Evolutionary conservation across 78 protist species (phyloP), one percentile per base, ranked within the genome.

Genomic region (Dictyostelium discoideum): DNA sequence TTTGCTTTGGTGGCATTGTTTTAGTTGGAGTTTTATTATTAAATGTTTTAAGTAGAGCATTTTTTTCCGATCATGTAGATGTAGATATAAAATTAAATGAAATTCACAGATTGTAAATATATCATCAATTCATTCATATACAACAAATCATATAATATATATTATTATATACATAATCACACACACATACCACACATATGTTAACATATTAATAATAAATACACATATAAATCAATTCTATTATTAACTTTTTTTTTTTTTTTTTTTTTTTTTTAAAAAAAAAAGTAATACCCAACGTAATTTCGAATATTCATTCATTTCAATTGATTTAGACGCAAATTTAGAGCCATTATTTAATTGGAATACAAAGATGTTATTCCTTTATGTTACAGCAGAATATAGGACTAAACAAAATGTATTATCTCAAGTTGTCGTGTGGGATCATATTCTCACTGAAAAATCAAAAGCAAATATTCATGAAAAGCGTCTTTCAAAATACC

Each of bases 1-100:
- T 90, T 54, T 90, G 95, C 84, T 90, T 90, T 82, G 95, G 95
- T 6, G 95, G 89, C 48, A 85, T 90, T 16, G 95, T 90, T 26
- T 82, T 90, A 50, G 69, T 82, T 72, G 95, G 95, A 46, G 88
- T 90, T 26, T 77, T 90, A 29, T 18, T 90, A 39, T 54, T 90
- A 44, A 90, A 90, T 90, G 32, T 67, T 40, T 44, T 90, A 1
- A 83, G 89, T 46, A 80, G 95, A 90, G 60, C 88, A 72, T 80
- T 90, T 69, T 90, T 90, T 48, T 80, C 88, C 0, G 69, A 90
- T 72, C 88, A 82, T 32, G 60, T 90, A 24, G 84, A 80, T 72
- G 84, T 90, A 22, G 90, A 85, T 82, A 82, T 69, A 37, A 78
- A 72, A 65, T 89, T 84, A 39, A 46, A 74, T 77, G n/a, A 26